Conservation (phyloP, 2,329 filamentous ascomycete genomes). For the Cladosporium oxysporum region DNA sequence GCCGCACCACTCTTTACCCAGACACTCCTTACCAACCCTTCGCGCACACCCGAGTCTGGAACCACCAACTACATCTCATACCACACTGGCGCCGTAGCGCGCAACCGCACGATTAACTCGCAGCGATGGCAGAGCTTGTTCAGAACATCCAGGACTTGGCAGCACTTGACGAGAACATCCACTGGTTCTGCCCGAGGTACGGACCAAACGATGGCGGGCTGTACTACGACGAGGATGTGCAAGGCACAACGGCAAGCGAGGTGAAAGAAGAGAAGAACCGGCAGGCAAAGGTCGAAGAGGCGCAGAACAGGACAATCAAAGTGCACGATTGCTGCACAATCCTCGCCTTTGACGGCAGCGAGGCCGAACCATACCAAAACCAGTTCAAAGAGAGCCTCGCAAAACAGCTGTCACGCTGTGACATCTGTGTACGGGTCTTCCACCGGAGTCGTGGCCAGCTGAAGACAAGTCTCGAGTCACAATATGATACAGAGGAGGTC, state of each 20-base stretch:
- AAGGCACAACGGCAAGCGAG: constrained; percentile 30
- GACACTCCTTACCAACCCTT: not conserved
- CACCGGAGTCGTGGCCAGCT: constrained; percentile 47
- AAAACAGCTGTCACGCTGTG: constrained; percentile 48
- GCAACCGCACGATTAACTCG: not conserved
- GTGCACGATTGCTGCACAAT: constrained; percentile 48
- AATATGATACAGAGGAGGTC: constrained; percentile 50
- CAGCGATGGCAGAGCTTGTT: constrained; percentile 24
- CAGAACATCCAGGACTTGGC: constrained; percentile 28
- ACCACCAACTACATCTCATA: not conserved
- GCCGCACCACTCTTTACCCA: not conserved
- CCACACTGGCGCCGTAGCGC: constrained; percentile 1
- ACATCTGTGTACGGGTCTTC: constrained; percentile 53
- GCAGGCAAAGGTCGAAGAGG: constrained; percentile 40
- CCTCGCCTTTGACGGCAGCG: constrained; percentile 50
- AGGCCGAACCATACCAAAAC: constrained; percentile 46
- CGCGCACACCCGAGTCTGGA: not conserved
- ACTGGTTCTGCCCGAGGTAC: constrained; percentile 53
- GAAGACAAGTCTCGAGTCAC: constrained; percentile 42
- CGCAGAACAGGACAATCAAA: constrained; percentile 43
- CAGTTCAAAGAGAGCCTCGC: constrained; percentile 44
- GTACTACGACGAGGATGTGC: constrained; percentile 50
- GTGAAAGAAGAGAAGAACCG: constrained; percentile 25
- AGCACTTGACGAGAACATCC: constrained; percentile 39
- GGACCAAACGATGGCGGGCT: constrained; percentile 36